A percentile compares a stretch with the other conserved stretches of the same genome.
phyloP scores from a whole-genome alignment of 108 stramenopile species.

The Fragilaria radians region DNA sequence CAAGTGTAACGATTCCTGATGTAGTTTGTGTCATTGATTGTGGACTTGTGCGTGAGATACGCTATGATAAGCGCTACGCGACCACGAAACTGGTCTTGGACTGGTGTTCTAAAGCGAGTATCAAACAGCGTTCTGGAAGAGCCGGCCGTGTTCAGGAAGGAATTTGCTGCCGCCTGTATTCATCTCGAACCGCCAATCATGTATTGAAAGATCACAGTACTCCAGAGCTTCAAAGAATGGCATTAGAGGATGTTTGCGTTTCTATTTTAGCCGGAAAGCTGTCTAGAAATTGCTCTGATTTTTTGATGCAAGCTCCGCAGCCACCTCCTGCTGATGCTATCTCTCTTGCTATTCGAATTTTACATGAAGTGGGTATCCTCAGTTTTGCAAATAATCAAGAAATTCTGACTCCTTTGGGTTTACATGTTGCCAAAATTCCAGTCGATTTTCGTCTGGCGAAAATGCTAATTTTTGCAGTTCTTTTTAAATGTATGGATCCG shows the following conservation, averaged over 20 bases:
- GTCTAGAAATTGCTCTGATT: slow-evolving; percentile 47
- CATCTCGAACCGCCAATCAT: slow-evolving; percentile 44
- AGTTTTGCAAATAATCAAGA: slow-evolving; percentile 16
- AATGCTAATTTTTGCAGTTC: slow-evolving; percentile 54
- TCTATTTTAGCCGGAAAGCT: slow-evolving; percentile 49
- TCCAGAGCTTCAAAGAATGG: slow-evolving; percentile 89
- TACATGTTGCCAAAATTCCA: slow-evolving; percentile 84
- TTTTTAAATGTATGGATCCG: slow-evolving; percentile 73
- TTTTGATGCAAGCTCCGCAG: slow-evolving; percentile 86
- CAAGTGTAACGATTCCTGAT: slow-evolving; percentile 95
- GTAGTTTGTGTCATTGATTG: slow-evolving; percentile 74
- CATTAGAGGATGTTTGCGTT: slow-evolving; percentile 83
- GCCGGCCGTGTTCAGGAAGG: slow-evolving; percentile 93
- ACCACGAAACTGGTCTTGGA: slow-evolving; percentile 62
- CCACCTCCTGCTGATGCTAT: slow-evolving; percentile 78
- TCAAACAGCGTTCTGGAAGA: slow-evolving; percentile 88
- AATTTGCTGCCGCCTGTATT: slow-evolving; percentile 80
- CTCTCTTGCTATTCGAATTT: slow-evolving; percentile 41
- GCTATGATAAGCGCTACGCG: slow-evolving; percentile 51
- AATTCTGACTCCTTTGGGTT: slow-evolving; percentile 83
- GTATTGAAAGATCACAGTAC: slow-evolving; percentile 54
- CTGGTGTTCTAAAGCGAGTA: slow-evolving; percentile 87
- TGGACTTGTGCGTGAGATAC: slow-evolving; percentile 76
- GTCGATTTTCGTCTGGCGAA: slow-evolving; percentile 85
- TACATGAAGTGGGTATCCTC: slow-evolving; percentile 79